Percentiles rank a stretch among this genome's conserved stretches.
Evolutionary conservation across 164 flowering plant species (phyloP).

Genomic region (Liriodendron chinense): DNA sequence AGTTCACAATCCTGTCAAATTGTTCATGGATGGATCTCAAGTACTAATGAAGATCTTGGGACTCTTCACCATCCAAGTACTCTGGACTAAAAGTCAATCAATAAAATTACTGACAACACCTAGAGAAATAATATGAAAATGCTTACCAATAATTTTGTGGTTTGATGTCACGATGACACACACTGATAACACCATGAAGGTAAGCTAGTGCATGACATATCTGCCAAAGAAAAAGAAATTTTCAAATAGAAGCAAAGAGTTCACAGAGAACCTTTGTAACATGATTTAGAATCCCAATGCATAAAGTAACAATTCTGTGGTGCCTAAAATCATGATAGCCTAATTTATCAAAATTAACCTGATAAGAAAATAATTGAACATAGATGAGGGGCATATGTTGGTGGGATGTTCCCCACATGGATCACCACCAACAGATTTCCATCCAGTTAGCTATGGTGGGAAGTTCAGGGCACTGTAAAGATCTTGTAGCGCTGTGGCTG

Average conservation of each 20-base stretch:
- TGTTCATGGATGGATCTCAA: not conserved
- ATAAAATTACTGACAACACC: too few relatives aligned
- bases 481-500: too few relatives aligned
- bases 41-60: too few relatives aligned
- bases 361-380: slow-evolving; percentile 85
- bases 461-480: too few relatives aligned
- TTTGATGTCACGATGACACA: slow-evolving; percentile 97
- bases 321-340: not conserved
- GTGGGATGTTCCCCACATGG: too few relatives aligned
- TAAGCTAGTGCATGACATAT: slow-evolving; percentile 87
- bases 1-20: not conserved
- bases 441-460: too few relatives aligned
- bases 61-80: too few relatives aligned
- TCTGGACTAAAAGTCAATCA: too few relatives aligned
- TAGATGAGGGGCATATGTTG: slow-evolving; percentile 72
- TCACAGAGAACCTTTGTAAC: not conserved
- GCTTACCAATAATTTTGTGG: slow-evolving; percentile 55
- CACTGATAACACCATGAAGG: slow-evolving; percentile 77
- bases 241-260: not conserved
- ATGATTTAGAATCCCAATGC: not conserved
- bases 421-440: too few relatives aligned
- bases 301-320: not conserved
- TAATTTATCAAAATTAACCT: slow-evolving; percentile 43
- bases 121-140: too few relatives aligned
- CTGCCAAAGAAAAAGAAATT: slow-evolving; percentile 30